Evolutionary conservation across 2,329 filamentous ascomycete species (phyloP).

Genomic region (Fusarium begoniae): DNA sequence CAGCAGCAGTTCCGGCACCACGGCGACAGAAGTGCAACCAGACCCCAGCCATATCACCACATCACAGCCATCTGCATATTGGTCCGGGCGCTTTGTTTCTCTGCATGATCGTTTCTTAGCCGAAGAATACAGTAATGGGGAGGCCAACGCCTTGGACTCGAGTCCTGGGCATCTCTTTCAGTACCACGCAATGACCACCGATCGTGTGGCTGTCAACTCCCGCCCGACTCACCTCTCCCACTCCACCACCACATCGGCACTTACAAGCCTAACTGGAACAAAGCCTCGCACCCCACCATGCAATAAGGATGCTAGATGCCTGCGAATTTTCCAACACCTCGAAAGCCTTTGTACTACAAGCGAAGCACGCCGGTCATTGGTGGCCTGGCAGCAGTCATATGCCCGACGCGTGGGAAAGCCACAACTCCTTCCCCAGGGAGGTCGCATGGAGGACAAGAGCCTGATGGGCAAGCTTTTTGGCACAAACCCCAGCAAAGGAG

Average conservation of each 20-base stretch:
- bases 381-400: slow-evolving; percentile 60
- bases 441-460: slow-evolving; percentile 44
- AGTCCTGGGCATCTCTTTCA: neutral
- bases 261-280: slow-evolving; percentile 38
- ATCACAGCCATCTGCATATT: slow-evolving; percentile 63
- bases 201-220: slow-evolving; percentile 23
- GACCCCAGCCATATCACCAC: slow-evolving; percentile 48
- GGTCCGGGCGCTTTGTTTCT: slow-evolving; percentile 69
- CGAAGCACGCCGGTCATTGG: slow-evolving; percentile 59
- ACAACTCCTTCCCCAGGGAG: slow-evolving; percentile 52
- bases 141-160: neutral
- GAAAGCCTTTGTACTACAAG: slow-evolving; percentile 57
- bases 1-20: slow-evolving; percentile 25
- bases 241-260: slow-evolving; percentile 47
- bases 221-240: slow-evolving; percentile 44
- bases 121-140: slow-evolving; percentile 40
- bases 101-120: slow-evolving; percentile 59
- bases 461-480: slow-evolving; percentile 45
- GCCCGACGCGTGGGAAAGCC: slow-evolving; percentile 53
- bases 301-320: slow-evolving; percentile 53
- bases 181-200: slow-evolving; percentile 20
- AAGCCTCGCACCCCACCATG: slow-evolving; percentile 7
- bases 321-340: slow-evolving; percentile 58
- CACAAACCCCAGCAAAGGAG: slow-evolving; percentile 23
- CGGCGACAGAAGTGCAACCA: slow-evolving; percentile 18